A percentile compares a stretch with the other conserved stretches of the same genome.
Conservation (phyloP, 2,329 filamentous ascomycete species). For the Epichloe baconii region DNA sequence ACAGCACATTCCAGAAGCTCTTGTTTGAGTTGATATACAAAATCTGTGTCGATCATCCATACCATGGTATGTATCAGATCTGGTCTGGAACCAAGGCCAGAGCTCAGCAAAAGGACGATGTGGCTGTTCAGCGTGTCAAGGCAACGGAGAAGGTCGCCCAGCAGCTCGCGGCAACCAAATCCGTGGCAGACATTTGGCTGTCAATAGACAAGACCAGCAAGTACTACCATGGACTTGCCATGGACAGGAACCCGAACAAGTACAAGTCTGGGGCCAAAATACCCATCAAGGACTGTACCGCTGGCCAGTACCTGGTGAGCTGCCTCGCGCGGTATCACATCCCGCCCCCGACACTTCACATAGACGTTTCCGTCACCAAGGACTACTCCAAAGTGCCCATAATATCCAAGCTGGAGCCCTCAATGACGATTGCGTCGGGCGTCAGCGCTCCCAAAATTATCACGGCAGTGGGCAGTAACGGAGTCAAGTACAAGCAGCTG, state of each 20-base stretch:
- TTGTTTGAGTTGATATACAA: slow-evolving; percentile 62
- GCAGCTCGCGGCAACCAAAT: slow-evolving; percentile 40
- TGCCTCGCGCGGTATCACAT: slow-evolving; percentile 53
- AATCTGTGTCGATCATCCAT: slow-evolving; percentile 87
- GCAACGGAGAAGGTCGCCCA: slow-evolving; percentile 60
- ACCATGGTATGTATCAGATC: slow-evolving; percentile 94
- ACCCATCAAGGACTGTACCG: slow-evolving; percentile 46
- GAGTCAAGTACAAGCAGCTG: slow-evolving; percentile 71
- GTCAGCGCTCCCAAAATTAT: slow-evolving; percentile 91
- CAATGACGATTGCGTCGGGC: slow-evolving; percentile 76
- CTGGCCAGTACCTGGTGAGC: slow-evolving; percentile 49
- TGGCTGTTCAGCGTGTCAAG: slow-evolving; percentile 57
- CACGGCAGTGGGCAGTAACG: slow-evolving; percentile 66
- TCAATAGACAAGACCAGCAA: slow-evolving; percentile 63
- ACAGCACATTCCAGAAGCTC: slow-evolving; percentile 61
- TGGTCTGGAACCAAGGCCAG: slow-evolving; percentile 68
- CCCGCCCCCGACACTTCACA: slow-evolving; percentile 79
- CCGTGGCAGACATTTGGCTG: slow-evolving; percentile 47
- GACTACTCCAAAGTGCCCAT: slow-evolving; percentile 67
- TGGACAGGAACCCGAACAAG: slow-evolving; percentile 48
- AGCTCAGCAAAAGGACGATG: slow-evolving; percentile 57
- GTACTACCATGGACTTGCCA: slow-evolving; percentile 49
- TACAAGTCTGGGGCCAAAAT: slow-evolving; percentile 58
- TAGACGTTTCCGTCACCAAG: slow-evolving; percentile 58
- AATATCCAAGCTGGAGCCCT: slow-evolving; percentile 58